Base-by-base conservation (phyloP, 306 rosid species). In the Castanea mollissima region DNA sequence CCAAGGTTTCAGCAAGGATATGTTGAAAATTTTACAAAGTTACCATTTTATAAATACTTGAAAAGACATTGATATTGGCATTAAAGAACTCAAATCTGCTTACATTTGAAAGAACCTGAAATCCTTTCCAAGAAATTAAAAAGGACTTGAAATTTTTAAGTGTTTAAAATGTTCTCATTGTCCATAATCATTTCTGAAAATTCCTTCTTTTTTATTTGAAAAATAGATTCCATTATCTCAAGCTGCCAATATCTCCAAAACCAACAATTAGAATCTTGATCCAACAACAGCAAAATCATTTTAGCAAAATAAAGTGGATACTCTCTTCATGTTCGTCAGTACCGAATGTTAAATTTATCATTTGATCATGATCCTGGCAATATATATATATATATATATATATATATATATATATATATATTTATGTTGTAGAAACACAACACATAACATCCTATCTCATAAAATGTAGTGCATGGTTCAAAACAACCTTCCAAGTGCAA, bases 401-500 rank as follows among this genome's bases (percentile, higher is more conserved):
- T 52, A 5, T 5, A 34, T 5, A 34, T 32, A 32, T 5, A 34
- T 5, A 34, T 34, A 34, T 34, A 35, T 35, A 51, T 9, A 51
- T 19, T 31, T 52, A 65, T 5, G 19, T 6, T 9, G 15, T 29
- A 31, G 20, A 63, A 64, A 76, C n/a, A 68, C 27, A 68, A 25
- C 25, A 70, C 16, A 49, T 27, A 21, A 52, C 46, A 81, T 31
- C 58, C 60, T 71, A 74, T 46, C 77, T 51, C 34, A 75, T 38
- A n/a, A 56, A 41, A 27, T 65, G 55, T 19, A 29, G 41, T 7
- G 55, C 34, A 34, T 63, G 32, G 15, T n/a, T 10, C 31, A 69
- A 23, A 38, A 7, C 57, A 82, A 21, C 46, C 58, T 54, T 75
- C 73, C 34, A 23, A 63, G 46, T 27, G 71, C 64, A 78, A 71